Base-by-base conservation (phyloP, 495 filamentous ascomycete genomes). In the Diplogelasinospora grovesii region DNA sequence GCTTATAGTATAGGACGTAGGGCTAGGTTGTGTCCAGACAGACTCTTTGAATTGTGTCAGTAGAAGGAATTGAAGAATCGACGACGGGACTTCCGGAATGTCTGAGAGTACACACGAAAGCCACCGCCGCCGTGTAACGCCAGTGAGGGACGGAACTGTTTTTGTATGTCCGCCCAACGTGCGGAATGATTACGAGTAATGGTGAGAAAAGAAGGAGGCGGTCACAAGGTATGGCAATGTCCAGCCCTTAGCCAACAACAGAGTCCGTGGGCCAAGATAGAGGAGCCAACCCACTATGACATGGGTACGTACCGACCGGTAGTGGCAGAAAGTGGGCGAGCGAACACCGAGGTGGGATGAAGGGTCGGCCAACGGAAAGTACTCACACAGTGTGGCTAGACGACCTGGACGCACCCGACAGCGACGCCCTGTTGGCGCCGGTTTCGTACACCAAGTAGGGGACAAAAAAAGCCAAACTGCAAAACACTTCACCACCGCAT, bases 221-320 rank as follows among this genome's bases (percentile, higher is more conserved):
- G 45, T 54, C 48, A 54, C 50, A 37, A 30, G 36, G 39, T 37
- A 36, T 14, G 30, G 43, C 33, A 35, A 31, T n/a, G 47, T 44
- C 46, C 35, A 37, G 44, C 39, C 43, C 44, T 39, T 39, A 41
- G 36, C 31, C 26, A 36, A 40, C 37, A 45, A 23, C 26, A n/a
- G 22, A 41, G 41, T 37, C 41, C 32, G 39, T 48, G 45, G 39
- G 45, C 45, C 33, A 32, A 38, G 39, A 48, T 42, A 38, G 45
- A 46, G 24, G 28, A 14, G 26, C 25, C 35, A 37, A 19, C 23
- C 37, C 37, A 40, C 24, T 26, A 28, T 26, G 22, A 14, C 27
- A 4, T 29, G 27, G 27, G 15, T 26, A 11, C 7, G 24, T 35
- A 7, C 8, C 3, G 16, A 7, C 16, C 15, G 6, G 14, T 15